Base-by-base conservation (phyloP, 164 flowering plant genomes). In the Chimonanthus salicifolius region DNA sequence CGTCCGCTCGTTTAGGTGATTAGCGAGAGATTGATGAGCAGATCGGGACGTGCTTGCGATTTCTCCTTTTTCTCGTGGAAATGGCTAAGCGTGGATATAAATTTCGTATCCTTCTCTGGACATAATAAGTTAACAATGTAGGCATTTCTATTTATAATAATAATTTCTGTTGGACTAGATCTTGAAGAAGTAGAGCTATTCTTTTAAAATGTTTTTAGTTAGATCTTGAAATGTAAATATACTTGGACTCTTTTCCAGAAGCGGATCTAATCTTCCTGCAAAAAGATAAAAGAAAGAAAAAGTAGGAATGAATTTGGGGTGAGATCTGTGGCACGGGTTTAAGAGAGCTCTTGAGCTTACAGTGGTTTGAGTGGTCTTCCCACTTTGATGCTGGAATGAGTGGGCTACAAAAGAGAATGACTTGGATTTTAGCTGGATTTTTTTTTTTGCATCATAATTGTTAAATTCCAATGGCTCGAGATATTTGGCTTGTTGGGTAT, bases 71-170 rank as follows among this genome's bases (percentile, higher is more conserved):
- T 11, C 68, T 45, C 43, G 3, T 45, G 47, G 13, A 45, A 66
- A 66, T 66, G 68, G 68, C 49, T 16, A 90, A 90, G 75, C 90
- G 93, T 45, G 92, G 90, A 67, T 90, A 90, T 82, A 90, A 90
- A 85, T 90, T 89, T 13, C 93, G 95, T 90, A 90, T 90, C 95
- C 95, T 88, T 79, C 54, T 1, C 4, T 8, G 16, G 16, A n/a
- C 62, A 58, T 13, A 13, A 58, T 58, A 58, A 58, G 7, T 33
- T 33, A 33, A 33, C 33, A 33, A 33, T 33, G 33, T 33, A 33
- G 33, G 33, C 33, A 33, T 33, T 33, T 33, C 33, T 33, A 33
- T 33, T 33, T 33, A 33, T 33, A 33, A 33, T 33, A 33, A 33
- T 33, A 33, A 33, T 33, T 33, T 33, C 33, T 33, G 33, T 33